Conservation (phyloP, 2,329 filamentous ascomycete genomes). For the Talaromyces atroroseus region DNA sequence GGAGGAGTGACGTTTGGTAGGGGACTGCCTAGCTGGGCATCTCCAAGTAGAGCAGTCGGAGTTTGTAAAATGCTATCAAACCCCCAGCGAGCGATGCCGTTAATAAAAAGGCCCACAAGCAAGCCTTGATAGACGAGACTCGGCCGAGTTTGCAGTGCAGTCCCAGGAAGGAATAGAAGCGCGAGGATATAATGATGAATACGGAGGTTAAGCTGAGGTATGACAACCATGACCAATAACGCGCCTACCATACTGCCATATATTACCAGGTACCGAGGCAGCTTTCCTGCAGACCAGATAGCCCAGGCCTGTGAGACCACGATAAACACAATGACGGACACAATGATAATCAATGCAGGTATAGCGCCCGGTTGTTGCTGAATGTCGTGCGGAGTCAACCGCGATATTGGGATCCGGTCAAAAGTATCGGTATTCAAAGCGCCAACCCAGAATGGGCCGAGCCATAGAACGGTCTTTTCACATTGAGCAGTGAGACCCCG, state of each 20-base stretch:
- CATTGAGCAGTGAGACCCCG: constrained; percentile 50
- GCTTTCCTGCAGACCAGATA: constrained; percentile 54
- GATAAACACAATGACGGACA: constrained; percentile 47
- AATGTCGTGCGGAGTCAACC: constrained; percentile 57
- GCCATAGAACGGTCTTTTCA: constrained; percentile 58
- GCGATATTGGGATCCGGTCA: constrained; percentile 57
- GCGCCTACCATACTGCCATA: constrained; percentile 45
- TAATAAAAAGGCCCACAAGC: constrained; percentile 57
- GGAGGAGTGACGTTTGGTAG: constrained; percentile 26
- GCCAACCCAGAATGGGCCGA: constrained; percentile 56
- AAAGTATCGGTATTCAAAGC: constrained; percentile 60
- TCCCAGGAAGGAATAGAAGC: constrained; percentile 54
- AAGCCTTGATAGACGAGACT: constrained; percentile 57
- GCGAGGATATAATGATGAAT: constrained; percentile 61
- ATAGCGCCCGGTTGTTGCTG: constrained; percentile 56
- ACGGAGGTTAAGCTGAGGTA: constrained; percentile 55
- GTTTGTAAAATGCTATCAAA: constrained; percentile 58
- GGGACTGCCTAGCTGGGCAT: constrained; percentile 28
- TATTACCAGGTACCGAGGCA: constrained; percentile 46
- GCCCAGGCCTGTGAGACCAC: constrained; percentile 52
- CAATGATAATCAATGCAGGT: constrained; percentile 50
- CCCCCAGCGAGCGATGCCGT: constrained; percentile 59
- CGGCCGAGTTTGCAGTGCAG: constrained; percentile 54
- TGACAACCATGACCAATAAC: constrained; percentile 46
- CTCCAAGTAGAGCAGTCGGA: constrained; percentile 43